These are phyloP conservation scores for Gossypium turneri DNA, from an alignment of 345 rosid genomes.

Conservation along the genomic window DNA sequence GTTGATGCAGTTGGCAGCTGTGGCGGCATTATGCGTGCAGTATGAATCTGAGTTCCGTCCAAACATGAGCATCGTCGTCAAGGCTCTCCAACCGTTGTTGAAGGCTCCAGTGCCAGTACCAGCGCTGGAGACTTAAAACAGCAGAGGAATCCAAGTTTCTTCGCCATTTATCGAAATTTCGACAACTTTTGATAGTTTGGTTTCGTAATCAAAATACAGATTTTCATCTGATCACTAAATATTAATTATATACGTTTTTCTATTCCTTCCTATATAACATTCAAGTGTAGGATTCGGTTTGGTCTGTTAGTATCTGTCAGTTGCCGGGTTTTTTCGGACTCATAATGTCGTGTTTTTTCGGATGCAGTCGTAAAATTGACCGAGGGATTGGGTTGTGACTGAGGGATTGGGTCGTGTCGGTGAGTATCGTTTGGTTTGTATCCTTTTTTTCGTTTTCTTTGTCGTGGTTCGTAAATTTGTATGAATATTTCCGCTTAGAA, in stretches of 20 bases:
- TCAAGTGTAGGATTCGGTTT: constrained; percentile 22
- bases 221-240: constrained; percentile 14
- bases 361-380: neutral
- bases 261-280: constrained; percentile 24
- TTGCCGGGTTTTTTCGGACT: neutral
- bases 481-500: neutral
- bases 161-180: constrained; percentile 13
- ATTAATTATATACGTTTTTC: constrained; percentile 7
- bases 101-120: constrained; percentile 42
- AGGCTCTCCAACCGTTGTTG: constrained; percentile 95
- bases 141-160: neutral
- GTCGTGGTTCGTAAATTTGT: neutral
- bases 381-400: constrained; percentile 2
- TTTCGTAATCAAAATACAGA: constrained; percentile 22
- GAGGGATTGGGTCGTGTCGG: neutral
- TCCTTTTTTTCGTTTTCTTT: neutral
- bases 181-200: constrained; percentile 32
- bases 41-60: constrained; percentile 98
- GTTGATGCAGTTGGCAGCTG: constrained; percentile 78
- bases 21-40: constrained; percentile 96
- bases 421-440: neutral
- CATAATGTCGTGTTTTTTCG: neutral
- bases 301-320: neutral
- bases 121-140: constrained; percentile 15
- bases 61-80: constrained; percentile 94